phyloP scores from a whole-genome alignment of 108 stramenopile genomes.

The Craspedostauros australis region DNA sequence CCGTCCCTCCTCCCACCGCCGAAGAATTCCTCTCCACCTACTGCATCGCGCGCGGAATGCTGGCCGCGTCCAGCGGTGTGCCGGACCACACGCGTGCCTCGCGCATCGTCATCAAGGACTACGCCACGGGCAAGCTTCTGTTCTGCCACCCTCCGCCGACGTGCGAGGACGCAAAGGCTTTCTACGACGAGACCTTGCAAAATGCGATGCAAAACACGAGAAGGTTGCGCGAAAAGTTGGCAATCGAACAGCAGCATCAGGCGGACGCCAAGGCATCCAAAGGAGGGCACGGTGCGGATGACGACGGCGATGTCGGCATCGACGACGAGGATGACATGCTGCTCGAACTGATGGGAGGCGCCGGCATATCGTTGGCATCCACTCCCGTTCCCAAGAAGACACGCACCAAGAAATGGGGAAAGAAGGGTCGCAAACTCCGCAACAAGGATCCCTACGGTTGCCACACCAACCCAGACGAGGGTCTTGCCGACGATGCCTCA shows the following conservation, averaged over 20 bases:
- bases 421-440: slow-evolving; percentile 79
- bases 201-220: slow-evolving; percentile 63
- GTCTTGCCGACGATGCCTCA: slow-evolving; percentile 8
- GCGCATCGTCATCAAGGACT: slow-evolving; percentile 91
- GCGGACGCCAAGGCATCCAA: slow-evolving; percentile 8
- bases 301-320: slow-evolving; percentile 6
- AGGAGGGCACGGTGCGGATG: slow-evolving; percentile 31
- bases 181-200: slow-evolving; percentile 55
- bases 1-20: slow-evolving; percentile 68
- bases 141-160: slow-evolving; percentile 92
- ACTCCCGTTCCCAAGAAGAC: slow-evolving; percentile 42
- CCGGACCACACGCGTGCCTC: slow-evolving; percentile 91
- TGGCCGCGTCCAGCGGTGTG: slow-evolving; percentile 87
- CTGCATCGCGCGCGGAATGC: slow-evolving; percentile 86
- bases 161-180: slow-evolving; percentile 31
- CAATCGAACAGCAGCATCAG: neutral
- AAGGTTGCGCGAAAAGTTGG: slow-evolving; percentile 52
- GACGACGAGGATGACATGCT: slow-evolving; percentile 34
- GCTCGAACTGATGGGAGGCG: slow-evolving; percentile 32
- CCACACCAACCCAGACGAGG: slow-evolving; percentile 59
- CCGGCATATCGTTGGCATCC: slow-evolving; percentile 7
- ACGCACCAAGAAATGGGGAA: slow-evolving; percentile 72
- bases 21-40: slow-evolving; percentile 84
- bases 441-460: slow-evolving; percentile 91
- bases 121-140: slow-evolving; percentile 87